Evolutionary conservation across 2,329 filamentous ascomycete species (phyloP), one percentile per base, ranked within the genome.

Genomic region (Emergomyces pasteurianus): DNA sequence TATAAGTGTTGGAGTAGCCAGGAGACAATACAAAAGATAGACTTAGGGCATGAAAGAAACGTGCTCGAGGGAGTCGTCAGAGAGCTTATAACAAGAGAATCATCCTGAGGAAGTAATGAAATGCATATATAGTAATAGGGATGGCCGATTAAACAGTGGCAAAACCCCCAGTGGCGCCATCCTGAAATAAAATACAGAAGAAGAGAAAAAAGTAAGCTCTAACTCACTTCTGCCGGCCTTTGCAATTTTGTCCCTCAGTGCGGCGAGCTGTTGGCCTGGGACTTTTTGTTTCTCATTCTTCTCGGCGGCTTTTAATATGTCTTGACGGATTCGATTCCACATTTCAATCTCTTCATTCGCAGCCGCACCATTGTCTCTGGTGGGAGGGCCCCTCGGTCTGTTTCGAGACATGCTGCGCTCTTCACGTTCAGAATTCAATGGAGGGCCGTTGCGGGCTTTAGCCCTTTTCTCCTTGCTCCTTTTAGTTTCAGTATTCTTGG

Each of bases 321-420:
- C 74, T 61, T 74, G 73, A 52, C 73, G 69, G 52, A 77, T 76
- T 63, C 73, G 73, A 62, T 75, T 76, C 74, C 74, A 77, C 67
- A 77, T 74, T 61, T 77, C 74, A 62, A 75, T 72, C 62, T 77
- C 75, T 67, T 77, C 75, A 58, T 75, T 76, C 38, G 73, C 74
- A 21, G 73, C 74, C n/a, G 73, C 69, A 28, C 74, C 74, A 67
- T 77, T 76, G 64, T 76, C 74, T 55, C 74, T 69, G 61, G 72
- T 71, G 12, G 71, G 71, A 55, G 71, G 69, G 18, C 70, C 72
- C 55, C 75, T 67, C 55, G 75, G 74, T 58, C 75, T 73, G 65
- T 76, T 76, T 61, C 75, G 73, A 43, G 74, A 77, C 75, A 77
- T 77, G 8, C 59, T 57, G 56, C 21, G 43, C 21, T 38, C 28